A percentile compares a stretch with the other conserved stretches of the same genome.
phyloP scores from a whole-genome alignment of 164 flowering plant genomes.

The Hamamelis virginiana region DNA sequence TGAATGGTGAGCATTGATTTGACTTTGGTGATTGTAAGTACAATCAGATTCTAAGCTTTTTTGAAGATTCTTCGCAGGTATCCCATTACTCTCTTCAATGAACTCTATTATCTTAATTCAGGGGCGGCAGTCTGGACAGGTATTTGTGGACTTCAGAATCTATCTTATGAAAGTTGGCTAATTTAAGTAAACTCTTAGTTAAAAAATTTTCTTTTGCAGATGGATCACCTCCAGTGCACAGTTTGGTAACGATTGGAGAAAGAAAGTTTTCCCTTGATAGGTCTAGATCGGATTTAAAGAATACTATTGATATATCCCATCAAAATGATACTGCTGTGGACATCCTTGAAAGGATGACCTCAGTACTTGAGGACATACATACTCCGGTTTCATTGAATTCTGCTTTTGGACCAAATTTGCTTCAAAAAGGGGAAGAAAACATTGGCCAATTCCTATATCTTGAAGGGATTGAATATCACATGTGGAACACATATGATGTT shows the following conservation, averaged over 20 bases:
- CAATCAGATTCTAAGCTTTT: not conserved
- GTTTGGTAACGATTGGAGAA: conserved; percentile 39
- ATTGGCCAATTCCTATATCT: conserved; percentile 81
- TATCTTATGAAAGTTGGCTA: not conserved
- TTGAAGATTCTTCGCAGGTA: conserved; percentile 54
- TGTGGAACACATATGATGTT: conserved; percentile 98
- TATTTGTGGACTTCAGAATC: conserved; percentile 17
- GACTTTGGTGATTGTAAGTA: conserved; percentile 3
- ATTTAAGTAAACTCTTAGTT: not conserved
- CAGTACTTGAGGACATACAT: conserved; percentile 59
- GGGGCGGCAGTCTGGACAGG: conserved; percentile 98
- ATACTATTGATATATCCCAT: conserved; percentile 3
- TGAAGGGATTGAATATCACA: conserved; percentile 84
- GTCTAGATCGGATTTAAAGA: conserved; percentile 22
- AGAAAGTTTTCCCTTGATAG: conserved; percentile 66
- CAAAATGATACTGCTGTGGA: conserved; percentile 58
- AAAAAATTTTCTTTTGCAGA: conserved; percentile 40
- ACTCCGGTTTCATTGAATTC: conserved; percentile 46
- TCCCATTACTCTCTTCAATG: conserved; percentile 80
- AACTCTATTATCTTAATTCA: conserved; percentile 85
- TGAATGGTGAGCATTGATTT: conserved; percentile 61
- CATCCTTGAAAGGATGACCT: conserved; percentile 70
- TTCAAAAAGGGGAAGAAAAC: conserved; percentile 67
- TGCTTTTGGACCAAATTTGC: conserved; percentile 68
- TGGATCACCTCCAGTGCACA: conserved; percentile 73